Evolutionary conservation across 2,329 filamentous ascomycete species (phyloP), one percentile per base, ranked within the genome.

Genomic region (Cordyceps tenuipes): DNA sequence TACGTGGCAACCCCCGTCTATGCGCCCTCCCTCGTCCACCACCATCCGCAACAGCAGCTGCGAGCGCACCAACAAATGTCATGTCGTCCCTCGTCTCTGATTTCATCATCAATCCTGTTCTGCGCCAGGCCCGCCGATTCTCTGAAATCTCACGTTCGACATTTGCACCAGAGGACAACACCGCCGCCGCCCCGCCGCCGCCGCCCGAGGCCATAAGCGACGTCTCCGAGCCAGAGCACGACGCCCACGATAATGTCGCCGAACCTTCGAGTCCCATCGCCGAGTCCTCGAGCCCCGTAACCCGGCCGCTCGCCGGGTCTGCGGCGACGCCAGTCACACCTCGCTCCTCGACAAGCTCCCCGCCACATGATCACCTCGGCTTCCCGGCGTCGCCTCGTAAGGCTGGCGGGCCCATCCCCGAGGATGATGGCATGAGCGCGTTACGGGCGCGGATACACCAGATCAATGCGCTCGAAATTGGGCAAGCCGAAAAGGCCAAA

Each of bases 341-440:
- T 26, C 54, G 53, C 29, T 52, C 60, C 2, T 62, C 47, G 65
- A 68, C 53, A n/a, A 64, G 62, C 44, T 61, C 66, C 21, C 62
- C 68, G 12, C 56, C 44, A 12, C 71, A 64, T 31, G 72, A 74
- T 51, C 72, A 70, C 52, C 68, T 75, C 13, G 69, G 69, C 48
- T 70, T 72, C 54, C 67, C 69, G 12, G 58, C 69, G 60, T 68
- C 67, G 47, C 67, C 71, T 9, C 64, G 62, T 58, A 70, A 67
- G 61, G 67, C 65, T 52, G 70, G 68, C 15, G 59, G 52, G n/a
- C 70, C 66, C 44, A 72, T 91, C 46, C 89, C 89, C 1, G 90
- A 87, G 68, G 88, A 93, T 68, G 90, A 94, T 76, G 90, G 90
- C 49, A 92, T 90, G 86, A 78, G 81, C 19, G 72, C 75, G 59